Conservation (phyloP, 495 filamentous ascomycete species). For the Arthonia radiata region DNA sequence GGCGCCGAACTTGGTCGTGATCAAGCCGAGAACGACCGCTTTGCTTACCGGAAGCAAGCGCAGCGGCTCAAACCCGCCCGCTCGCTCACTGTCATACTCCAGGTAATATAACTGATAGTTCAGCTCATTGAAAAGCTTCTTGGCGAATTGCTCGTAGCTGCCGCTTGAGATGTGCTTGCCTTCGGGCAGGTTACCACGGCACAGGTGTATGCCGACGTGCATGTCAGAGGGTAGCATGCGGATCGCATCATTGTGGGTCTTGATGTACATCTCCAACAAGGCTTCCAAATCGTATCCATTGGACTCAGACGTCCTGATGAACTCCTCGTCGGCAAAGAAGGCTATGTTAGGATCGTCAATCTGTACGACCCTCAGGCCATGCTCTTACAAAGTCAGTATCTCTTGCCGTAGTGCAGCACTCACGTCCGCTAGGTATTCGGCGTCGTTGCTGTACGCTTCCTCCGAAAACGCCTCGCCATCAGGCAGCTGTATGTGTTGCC, state of each 20-base stretch:
- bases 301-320: slow-evolving; percentile 2
- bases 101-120: slow-evolving; percentile 9
- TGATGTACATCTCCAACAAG: slow-evolving; percentile 12
- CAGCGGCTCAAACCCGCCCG: slow-evolving; percentile 8
- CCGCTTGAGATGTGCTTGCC: slow-evolving; percentile 13
- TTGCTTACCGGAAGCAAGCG: slow-evolving; percentile 7
- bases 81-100: slow-evolving; percentile 8
- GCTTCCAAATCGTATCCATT: slow-evolving; percentile 6
- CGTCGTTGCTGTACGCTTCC: too few relatives aligned
- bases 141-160: slow-evolving; percentile 15
- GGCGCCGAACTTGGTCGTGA: slow-evolving; percentile 6
- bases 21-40: slow-evolving; percentile 8
- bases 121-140: slow-evolving; percentile 7
- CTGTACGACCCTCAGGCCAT: too few relatives aligned
- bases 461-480: not conserved
- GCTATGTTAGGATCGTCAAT: too few relatives aligned
- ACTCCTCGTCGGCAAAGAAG: slow-evolving; percentile 7
- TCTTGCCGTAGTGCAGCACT: too few relatives aligned
- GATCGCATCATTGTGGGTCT: slow-evolving; percentile 15
- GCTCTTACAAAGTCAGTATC: too few relatives aligned
- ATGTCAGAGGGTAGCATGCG: slow-evolving; percentile 12
- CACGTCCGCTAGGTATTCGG: too few relatives aligned
- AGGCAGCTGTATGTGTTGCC: slow-evolving; percentile 5
- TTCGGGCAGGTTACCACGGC: slow-evolving; percentile 11
- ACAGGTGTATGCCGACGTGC: slow-evolving; percentile 17